phyloP scores from a whole-genome alignment of 331 rosid genomes.

The Prunus yedoensis region DNA sequence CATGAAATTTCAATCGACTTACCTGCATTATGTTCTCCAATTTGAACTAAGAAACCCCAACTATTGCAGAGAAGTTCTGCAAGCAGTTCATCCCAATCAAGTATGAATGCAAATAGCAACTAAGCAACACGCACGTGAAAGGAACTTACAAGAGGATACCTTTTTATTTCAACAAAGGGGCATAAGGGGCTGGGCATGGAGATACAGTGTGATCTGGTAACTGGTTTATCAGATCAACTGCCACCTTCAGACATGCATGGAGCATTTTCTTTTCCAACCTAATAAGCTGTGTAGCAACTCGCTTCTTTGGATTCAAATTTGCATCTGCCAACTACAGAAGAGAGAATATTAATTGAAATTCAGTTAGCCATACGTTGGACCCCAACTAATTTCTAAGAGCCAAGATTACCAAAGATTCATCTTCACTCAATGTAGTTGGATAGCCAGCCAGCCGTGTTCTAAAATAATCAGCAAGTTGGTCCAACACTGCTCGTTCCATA shows the following conservation, averaged over 20 bases:
- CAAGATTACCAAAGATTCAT: slow-evolving; percentile 67
- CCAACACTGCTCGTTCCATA: slow-evolving; percentile 91
- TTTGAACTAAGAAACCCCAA: slow-evolving; percentile 20
- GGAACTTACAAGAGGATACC: slow-evolving; percentile 22
- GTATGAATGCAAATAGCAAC: slow-evolving; percentile 7
- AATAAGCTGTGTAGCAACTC: slow-evolving; percentile 81
- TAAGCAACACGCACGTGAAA: slow-evolving; percentile 2
- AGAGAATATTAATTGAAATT: slow-evolving; percentile 24
- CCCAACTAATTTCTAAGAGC: not conserved
- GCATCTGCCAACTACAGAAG: slow-evolving; percentile 60
- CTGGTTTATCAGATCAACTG: slow-evolving; percentile 57
- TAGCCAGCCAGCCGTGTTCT: slow-evolving; percentile 77
- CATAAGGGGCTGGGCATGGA: slow-evolving; percentile 90
- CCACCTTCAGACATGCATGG: slow-evolving; percentile 78
- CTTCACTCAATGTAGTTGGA: slow-evolving; percentile 84
- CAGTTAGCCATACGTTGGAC: not conserved
- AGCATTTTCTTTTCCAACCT: slow-evolving; percentile 86
- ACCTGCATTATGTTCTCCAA: not conserved
- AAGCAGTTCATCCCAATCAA: slow-evolving; percentile 17
- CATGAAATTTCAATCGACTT: not conserved
- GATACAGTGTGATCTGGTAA: slow-evolving; percentile 76
- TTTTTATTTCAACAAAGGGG: slow-evolving; percentile 71
- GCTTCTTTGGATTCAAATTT: slow-evolving; percentile 73
- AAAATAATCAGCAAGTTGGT: slow-evolving; percentile 84
- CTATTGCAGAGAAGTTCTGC: slow-evolving; percentile 20